Percentiles rank a stretch among this genome's conserved stretches.
phyloP scores from a whole-genome alignment of 805 yeast genomes.

The Starmera amethionina region DNA sequence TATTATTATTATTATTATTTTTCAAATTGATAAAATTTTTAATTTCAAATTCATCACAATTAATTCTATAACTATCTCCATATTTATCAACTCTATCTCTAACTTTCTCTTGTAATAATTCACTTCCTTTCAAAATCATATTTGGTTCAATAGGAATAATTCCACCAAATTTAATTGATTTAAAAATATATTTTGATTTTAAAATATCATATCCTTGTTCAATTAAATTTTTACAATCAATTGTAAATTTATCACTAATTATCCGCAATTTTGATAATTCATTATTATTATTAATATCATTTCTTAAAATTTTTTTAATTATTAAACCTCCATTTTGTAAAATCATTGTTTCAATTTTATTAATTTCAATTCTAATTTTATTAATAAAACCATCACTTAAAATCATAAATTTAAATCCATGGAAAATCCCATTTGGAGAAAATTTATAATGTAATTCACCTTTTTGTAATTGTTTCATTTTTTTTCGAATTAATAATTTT shows the following conservation, averaged over 20 bases:
- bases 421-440: constrained; percentile 27
- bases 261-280: constrained; percentile 15
- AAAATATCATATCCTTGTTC: constrained; percentile 51
- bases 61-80: constrained; percentile 48
- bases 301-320: constrained; percentile 19
- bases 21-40: not conserved
- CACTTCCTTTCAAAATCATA: constrained; percentile 39
- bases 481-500: constrained; percentile 9
- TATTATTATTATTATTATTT: not conserved
- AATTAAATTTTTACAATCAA: constrained; percentile 27
- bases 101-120: constrained; percentile 18
- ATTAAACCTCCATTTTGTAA: constrained; percentile 43
- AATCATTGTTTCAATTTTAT: constrained; percentile 29
- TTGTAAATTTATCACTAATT: constrained; percentile 30
- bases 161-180: constrained; percentile 37
- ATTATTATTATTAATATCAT: constrained; percentile 9
- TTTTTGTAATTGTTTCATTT: constrained; percentile 14
- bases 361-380: constrained; percentile 19
- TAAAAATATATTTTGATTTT: constrained; percentile 63
- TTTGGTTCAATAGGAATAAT: constrained; percentile 50
- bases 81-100: constrained; percentile 37
- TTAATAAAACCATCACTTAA: constrained; percentile 35
- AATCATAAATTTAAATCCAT: constrained; percentile 36
- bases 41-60: constrained; percentile 1
- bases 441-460: constrained; percentile 15